Evolutionary conservation across 768 basidiomycete genomes (phyloP), one percentile per base, ranked within the genome.

Genomic region (Trametopsis cervina): DNA sequence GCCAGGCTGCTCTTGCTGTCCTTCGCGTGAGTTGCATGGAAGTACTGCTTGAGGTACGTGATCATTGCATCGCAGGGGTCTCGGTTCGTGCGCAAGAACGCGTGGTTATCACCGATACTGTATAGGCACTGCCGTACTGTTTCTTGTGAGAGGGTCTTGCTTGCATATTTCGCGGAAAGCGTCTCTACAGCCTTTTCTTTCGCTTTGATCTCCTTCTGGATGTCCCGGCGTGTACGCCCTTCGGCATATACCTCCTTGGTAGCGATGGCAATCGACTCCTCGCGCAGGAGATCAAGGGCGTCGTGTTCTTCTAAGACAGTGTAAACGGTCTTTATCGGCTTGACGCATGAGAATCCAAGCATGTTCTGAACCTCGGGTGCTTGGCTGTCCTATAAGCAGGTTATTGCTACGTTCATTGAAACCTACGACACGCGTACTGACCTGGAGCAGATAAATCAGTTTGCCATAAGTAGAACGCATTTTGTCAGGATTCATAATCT

Each of bases 401-500:
- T n/a, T 42, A 27, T 55, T 56, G 24, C 10, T 22, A 26, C 21
- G 50, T 24, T 10, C n/a, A 41, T 12, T 42, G 38, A 29, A 36
- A 23, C 38, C 18, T 4, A 41, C 4, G 7, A 24, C 21, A 38
- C 15, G 1, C 21, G n/a, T 21, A 13, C 71, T 54, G 52, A 85
- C 86, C 76, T 89, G 86, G 26, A 90, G 74, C 47, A 91, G 68
- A 63, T 90, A 91, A 26, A 90, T 81, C 50, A 91, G 67, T 60
- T 91, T 91, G 9, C 89, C 89, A 52, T 92, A 92, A 6, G 86
- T 91, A 23, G 85, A 81, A 21, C 89, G 76, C 89, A 91, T 90
- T 57, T 90, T 90, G 60, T 91, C 89, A 0, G 89, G 89, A 57
- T 91, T 92, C 86, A 87, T 89, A 59, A 92, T 91, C 63, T 91